These are phyloP conservation scores for Pseudozyma flocculosa DNA, from an alignment of 1,284 basidiomycete species.

Conservation along the genomic window DNA sequence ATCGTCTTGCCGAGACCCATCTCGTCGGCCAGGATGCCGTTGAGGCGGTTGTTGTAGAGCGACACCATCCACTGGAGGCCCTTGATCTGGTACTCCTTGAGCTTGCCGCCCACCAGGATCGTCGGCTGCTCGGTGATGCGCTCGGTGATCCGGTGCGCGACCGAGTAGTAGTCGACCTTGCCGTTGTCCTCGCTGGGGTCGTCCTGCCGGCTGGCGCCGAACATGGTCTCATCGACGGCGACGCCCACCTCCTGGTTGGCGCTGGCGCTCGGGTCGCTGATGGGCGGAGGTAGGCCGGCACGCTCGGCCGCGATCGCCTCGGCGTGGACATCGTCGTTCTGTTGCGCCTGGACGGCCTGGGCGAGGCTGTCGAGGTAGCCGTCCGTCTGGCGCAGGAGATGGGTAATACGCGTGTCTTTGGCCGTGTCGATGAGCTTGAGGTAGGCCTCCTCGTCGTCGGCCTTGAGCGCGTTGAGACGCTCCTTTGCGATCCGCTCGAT, in stretches of 20 bases:
- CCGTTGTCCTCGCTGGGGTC: constrained; percentile 65
- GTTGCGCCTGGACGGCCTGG: constrained; percentile 90
- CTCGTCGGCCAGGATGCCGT: constrained; percentile 58
- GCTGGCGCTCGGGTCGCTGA: constrained; percentile 26
- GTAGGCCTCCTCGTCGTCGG: constrained; percentile 98
- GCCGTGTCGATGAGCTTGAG: constrained; percentile 98
- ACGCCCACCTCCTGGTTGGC: constrained; percentile 52
- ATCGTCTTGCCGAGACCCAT: constrained; percentile 59
- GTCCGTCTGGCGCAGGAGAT: constrained; percentile 91
- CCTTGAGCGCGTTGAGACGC: constrained; percentile 95
- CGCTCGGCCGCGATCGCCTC: constrained; percentile 51
- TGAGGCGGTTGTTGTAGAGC: constrained; percentile 58
- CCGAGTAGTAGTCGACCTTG: constrained; percentile 94
- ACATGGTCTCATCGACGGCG: constrained; percentile 79
- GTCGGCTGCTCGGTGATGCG: constrained; percentile 78
- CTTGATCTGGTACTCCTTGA: constrained; percentile 58
- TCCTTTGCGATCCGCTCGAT: constrained; percentile 96
- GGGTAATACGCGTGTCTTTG: constrained; percentile 98
- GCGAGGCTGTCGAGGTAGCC: constrained; percentile 91
- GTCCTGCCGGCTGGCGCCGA: constrained; percentile 74
- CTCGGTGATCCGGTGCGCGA: constrained; percentile 91
- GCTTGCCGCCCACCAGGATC: constrained; percentile 67
- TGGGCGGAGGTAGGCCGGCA: constrained; percentile 17
- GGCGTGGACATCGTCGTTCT: constrained; percentile 68
- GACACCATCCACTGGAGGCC: constrained; percentile 59